Conservation (phyloP, 2,329 filamentous ascomycete species). For the Biscogniauxia marginata region DNA sequence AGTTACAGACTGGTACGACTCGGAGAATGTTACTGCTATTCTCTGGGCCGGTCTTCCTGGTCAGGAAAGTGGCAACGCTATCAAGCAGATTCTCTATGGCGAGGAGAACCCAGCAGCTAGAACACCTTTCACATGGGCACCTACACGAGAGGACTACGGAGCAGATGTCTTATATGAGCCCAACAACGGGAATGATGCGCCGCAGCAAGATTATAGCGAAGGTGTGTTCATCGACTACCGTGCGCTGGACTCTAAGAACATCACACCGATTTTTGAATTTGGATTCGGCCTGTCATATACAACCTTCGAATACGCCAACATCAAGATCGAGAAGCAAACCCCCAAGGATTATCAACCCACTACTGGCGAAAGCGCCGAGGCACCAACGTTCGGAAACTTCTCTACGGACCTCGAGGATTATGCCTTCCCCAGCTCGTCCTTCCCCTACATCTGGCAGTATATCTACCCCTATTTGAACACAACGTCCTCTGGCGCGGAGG, state of each 20-base stretch:
- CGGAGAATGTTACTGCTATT: slow-evolving; percentile 79
- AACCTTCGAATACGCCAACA: slow-evolving; percentile 71
- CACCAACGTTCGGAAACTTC: slow-evolving; percentile 63
- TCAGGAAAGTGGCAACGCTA: slow-evolving; percentile 77
- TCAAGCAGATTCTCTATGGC: slow-evolving; percentile 82
- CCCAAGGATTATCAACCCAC: slow-evolving; percentile 57
- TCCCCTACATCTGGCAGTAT: slow-evolving; percentile 52
- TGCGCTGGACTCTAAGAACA: slow-evolving; percentile 65
- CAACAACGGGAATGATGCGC: slow-evolving; percentile 64
- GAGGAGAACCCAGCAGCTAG: slow-evolving; percentile 74
- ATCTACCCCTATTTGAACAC: slow-evolving; percentile 74
- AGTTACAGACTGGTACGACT: slow-evolving; percentile 70
- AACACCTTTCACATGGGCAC: slow-evolving; percentile 77
- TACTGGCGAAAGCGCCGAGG: slow-evolving; percentile 59
- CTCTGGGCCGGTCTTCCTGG: slow-evolving; percentile 80
- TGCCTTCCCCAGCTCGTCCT: slow-evolving; percentile 58
- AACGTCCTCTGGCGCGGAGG: slow-evolving; percentile 52
- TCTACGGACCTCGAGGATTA: slow-evolving; percentile 65
- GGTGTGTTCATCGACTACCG: slow-evolving; percentile 82
- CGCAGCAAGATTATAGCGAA: slow-evolving; percentile 73
- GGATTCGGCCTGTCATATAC: slow-evolving; percentile 81
- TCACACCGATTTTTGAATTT: slow-evolving; percentile 75
- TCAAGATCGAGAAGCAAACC: slow-evolving; percentile 54
- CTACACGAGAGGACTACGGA: slow-evolving; percentile 65
- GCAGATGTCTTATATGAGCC: slow-evolving; percentile 64